Evolutionary conservation across 179 eudicot genomes (phyloP).

Genomic region (Vitellaria paradoxa): DNA sequence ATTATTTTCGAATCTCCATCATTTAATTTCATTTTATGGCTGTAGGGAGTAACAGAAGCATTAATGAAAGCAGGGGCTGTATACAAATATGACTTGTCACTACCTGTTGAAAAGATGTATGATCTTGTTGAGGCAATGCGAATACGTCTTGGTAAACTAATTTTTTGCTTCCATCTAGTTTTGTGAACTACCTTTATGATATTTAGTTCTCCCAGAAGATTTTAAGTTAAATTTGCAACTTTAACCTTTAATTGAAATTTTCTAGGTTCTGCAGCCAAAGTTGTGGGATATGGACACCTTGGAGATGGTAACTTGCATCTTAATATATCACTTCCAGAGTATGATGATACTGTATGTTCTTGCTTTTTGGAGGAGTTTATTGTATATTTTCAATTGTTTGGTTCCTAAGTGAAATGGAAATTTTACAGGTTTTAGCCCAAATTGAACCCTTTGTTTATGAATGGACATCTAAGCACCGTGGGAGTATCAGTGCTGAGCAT

Average conservation of each 20-base stretch:
- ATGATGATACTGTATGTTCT: conserved; percentile 64
- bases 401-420: conserved; percentile 10
- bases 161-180: neutral
- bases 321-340: conserved; percentile 69
- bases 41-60: conserved; percentile 92
- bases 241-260: conserved; percentile 8
- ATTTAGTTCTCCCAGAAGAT: neutral
- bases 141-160: conserved; percentile 64
- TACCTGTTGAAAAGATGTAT: conserved; percentile 91
- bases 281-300: conserved; percentile 90
- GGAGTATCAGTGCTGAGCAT: conserved; percentile 98
- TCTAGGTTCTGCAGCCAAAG: conserved; percentile 69
- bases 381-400: neutral
- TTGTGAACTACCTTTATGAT: conserved; percentile 7
- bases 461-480: conserved; percentile 91
- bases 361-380: conserved; percentile 2
- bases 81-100: conserved; percentile 92
- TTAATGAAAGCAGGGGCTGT: conserved; percentile 90
- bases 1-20: neutral
- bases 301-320: conserved; percentile 99
- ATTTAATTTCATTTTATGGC: neutral
- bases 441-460: conserved; percentile 96
- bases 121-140: conserved; percentile 93
- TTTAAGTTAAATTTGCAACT: neutral
- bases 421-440: conserved; percentile 63